Conservation (phyloP, 805 yeast genomes). For the Wickerhamiella occidentalis region DNA sequence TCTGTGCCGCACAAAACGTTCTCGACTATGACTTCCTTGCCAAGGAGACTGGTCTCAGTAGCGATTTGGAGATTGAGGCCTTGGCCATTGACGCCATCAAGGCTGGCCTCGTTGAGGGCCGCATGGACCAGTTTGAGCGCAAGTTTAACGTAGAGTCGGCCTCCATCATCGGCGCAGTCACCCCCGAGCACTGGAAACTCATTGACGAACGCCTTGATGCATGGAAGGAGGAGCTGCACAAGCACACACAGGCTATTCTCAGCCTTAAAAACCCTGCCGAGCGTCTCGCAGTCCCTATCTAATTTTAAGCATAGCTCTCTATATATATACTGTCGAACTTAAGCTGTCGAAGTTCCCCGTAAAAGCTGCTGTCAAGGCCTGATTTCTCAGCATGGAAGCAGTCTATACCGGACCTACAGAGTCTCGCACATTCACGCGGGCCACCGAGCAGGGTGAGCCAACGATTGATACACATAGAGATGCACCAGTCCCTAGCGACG, state of each 20-base stretch:
- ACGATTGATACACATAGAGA: slow-evolving; percentile 16
- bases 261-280: slow-evolving; percentile 1
- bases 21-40: slow-evolving; percentile 28
- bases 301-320: slow-evolving; percentile 1
- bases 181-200: slow-evolving; percentile 29
- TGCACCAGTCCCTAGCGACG: slow-evolving; percentile 16
- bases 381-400: slow-evolving; percentile 10
- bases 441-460: slow-evolving; percentile 5
- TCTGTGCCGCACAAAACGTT: slow-evolving; percentile 19
- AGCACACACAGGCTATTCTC: slow-evolving; percentile 9
- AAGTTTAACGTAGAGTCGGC: slow-evolving; percentile 30
- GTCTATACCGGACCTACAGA: slow-evolving; percentile 10
- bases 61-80: slow-evolving; percentile 28
- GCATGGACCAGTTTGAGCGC: slow-evolving; percentile 31
- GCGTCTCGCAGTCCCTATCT: slow-evolving; percentile 6
- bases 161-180: slow-evolving; percentile 28
- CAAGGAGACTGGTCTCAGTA: slow-evolving; percentile 22
- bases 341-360: background rate
- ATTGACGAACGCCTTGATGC: slow-evolving; percentile 26
- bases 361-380: too few species aligned
- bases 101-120: slow-evolving; percentile 33
- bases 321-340: background rate
- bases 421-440: slow-evolving; percentile 12
- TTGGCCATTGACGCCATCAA: slow-evolving; percentile 34
- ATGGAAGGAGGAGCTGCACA: slow-evolving; percentile 29